Evolutionary conservation across 1,284 basidiomycete species (phyloP), one percentile per base, ranked within the genome.

Genomic region (Trichosporon inkin): DNA sequence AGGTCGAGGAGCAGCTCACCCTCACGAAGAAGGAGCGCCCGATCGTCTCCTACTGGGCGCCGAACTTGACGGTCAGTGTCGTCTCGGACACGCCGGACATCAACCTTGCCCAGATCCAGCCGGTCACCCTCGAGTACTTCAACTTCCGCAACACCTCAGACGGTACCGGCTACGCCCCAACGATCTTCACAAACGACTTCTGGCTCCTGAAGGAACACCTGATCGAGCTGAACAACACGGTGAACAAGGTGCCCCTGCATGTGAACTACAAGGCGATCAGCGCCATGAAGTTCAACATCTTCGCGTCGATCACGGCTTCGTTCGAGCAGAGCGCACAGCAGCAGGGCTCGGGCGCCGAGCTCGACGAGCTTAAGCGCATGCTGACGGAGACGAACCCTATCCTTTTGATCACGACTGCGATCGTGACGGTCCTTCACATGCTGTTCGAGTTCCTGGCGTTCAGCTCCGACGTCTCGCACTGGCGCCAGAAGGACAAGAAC

Each of bases 391-490:
- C 94, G 2, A 94, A 90, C 74, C 90, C 93, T 13, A 92, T 87
- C 82, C 88, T 96, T 79, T 82, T 98, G 53, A 87, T 82, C 22
- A 79, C 76, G 3, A 80, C 91, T 1, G 89, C 79, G 8, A 60
- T 90, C 32, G 94, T 98, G 68, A 89, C 89, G 67, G 67, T 96
- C 22, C 76, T 98, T 64, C 95, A 99, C 79, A 85, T 86, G 64
- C 75, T 98, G 35, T 95, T 95, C 75, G 92, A 96, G 80, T 90
- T 96, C 84, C 81, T 96, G 51, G 93, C 93, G 2, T 97, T 97
- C 84, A 91, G 88, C 72, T 88, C 86, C 35, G 94, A 98, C 71
- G 91, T 99, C 51, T 85, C 86, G 35, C 94, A 98, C 78, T 98
- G 94, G 94, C 84, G 90, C 55, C 86, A 92, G 68, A 95, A 89